Base-by-base conservation (phyloP, 768 basidiomycete species). In the Strobilomyces echinocephalus region DNA sequence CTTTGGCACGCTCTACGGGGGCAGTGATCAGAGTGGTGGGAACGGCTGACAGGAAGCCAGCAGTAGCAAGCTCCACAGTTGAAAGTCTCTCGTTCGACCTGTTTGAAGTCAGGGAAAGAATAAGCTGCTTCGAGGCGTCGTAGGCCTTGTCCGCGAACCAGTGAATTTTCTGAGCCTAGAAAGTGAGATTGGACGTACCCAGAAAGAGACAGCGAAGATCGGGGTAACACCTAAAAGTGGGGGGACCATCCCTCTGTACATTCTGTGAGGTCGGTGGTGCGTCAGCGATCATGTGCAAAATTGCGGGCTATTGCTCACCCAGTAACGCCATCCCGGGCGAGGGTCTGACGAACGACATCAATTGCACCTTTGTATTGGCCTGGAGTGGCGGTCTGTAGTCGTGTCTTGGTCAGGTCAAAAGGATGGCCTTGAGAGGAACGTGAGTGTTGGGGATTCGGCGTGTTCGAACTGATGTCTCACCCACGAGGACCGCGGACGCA, bases 171-270 rank as follows among this genome's bases (percentile, higher is more conserved):
- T 53, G 47, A 33, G 44, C 21, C 31, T 9, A 18, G 18, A 40
- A 45, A 36, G 50, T 30, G 28, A 38, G 5, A 38, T 39, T 7
- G 3, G 26, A 61, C 30, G 53, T 69, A 94, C 95, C 95, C 95
- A 97, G 77, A 99, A 98, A 4, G 93, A 95, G 30, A 98, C 75
- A 4, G 97, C 97, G 63, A 99, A 99, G 65, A 97, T 98, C 33
- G 97, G 97, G 5, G 97, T 98, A 28, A 99, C 92, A 28, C 95
- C 93, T 30, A 97, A 74, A 53, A 97, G 72, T 41, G 95, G 95
- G 33, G 95, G 94, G 4, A 95, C 88, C 73, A 97, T 92, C 34
- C 92, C 93, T 56, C 92, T 88, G 65, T 94, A 95, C 67, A 95
- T 66, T 28, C 91, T 94, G 48, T 36, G 53, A 31, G 46, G 41